These are phyloP conservation scores for Podaxis sp. DNA, from an alignment of 768 basidiomycete genomes.

Conservation along the genomic window DNA sequence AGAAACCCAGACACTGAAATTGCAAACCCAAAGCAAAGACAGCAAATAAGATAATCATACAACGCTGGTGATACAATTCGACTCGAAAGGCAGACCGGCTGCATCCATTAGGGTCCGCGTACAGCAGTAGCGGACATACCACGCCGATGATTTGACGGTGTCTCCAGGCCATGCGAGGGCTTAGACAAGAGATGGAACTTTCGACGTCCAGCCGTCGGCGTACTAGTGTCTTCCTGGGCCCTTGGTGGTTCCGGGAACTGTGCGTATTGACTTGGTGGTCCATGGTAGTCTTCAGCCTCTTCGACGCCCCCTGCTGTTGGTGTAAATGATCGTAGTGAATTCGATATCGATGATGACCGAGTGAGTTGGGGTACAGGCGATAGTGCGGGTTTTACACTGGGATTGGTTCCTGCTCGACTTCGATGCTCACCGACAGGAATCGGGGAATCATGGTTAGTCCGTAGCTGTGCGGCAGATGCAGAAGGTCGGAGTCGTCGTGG, in stretches of 20 bases:
- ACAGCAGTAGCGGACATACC: conserved; percentile 52
- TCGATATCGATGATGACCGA: conserved; percentile 59
- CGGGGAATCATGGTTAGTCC: conserved; percentile 44
- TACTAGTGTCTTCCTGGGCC: conserved; percentile 42
- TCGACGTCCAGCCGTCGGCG: conserved; percentile 58
- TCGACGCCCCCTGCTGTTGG: conserved; percentile 37
- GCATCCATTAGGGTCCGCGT: conserved; percentile 37
- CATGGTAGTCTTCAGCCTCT: conserved; percentile 53
- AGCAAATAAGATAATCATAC: conserved; percentile 27
- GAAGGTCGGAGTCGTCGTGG: conserved; percentile 70
- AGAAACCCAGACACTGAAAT: conserved; percentile 10
- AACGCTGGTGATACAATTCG: conserved; percentile 25
- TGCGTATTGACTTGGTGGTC: conserved; percentile 69
- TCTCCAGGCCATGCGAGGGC: conserved; percentile 39
- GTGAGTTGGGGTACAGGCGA: conserved; percentile 45
- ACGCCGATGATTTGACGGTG: conserved; percentile 43
- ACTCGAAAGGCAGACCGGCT: conserved; percentile 12
- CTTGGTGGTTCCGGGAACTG: conserved; percentile 68
- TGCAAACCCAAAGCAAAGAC: conserved; percentile 22
- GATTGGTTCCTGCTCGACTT: conserved; percentile 67
- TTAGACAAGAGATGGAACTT: conserved; percentile 72
- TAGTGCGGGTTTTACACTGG: conserved; percentile 43
- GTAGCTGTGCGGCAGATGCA: conserved; percentile 74
- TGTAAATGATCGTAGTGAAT: conserved; percentile 37
- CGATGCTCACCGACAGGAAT: conserved; percentile 43